phyloP scores from a whole-genome alignment of 495 filamentous ascomycete species.

The Lichenothelia convexa region DNA sequence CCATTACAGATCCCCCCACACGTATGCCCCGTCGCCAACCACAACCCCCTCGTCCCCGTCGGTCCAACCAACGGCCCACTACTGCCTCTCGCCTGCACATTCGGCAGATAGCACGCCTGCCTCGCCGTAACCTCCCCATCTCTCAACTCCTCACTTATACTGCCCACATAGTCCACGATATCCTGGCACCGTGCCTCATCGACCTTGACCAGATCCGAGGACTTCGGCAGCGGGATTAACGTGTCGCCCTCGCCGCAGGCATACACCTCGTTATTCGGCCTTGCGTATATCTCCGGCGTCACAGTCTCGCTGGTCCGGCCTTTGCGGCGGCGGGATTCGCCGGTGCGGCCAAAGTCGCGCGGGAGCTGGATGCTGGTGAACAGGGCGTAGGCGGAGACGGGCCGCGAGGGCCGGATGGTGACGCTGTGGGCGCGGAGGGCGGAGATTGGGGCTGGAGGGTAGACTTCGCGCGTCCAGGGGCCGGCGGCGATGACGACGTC shows the following conservation, averaged over 20 bases:
- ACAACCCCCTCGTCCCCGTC: conserved; percentile 55
- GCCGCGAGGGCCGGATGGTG: conserved; percentile 51
- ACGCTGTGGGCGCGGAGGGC: conserved; percentile 80
- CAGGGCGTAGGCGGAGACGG: conserved; percentile 71
- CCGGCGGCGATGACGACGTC: conserved; percentile 73
- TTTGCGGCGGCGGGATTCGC: conserved; percentile 25
- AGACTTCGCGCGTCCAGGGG: conserved; percentile 66
- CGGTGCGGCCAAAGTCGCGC: conserved; percentile 21
- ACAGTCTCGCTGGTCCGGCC: conserved; percentile 34
- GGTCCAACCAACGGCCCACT: conserved; percentile 60
- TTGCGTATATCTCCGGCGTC: conserved; percentile 83
- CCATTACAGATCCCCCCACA: conserved; percentile 99
- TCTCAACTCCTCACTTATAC: conserved; percentile 57
- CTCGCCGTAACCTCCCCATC: conserved; percentile 59
- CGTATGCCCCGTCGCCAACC: conserved; percentile 79
- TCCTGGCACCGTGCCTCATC: conserved; percentile 71
- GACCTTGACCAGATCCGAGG: conserved; percentile 58
- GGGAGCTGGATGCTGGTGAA: conserved; percentile 83
- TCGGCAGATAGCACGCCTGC: conserved; percentile 92
- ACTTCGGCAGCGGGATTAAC: conserved; percentile 52
- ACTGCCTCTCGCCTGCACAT: conserved; percentile 40
- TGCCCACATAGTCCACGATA: conserved; percentile 61
- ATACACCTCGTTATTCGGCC: conserved; percentile 78
- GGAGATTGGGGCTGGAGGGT: conserved; percentile 59
- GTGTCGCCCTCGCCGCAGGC: conserved; percentile 84